Evolutionary conservation across 164 flowering plant genomes (phyloP), one percentile per base, ranked within the genome.

Genomic region (Vitis cinerea): DNA sequence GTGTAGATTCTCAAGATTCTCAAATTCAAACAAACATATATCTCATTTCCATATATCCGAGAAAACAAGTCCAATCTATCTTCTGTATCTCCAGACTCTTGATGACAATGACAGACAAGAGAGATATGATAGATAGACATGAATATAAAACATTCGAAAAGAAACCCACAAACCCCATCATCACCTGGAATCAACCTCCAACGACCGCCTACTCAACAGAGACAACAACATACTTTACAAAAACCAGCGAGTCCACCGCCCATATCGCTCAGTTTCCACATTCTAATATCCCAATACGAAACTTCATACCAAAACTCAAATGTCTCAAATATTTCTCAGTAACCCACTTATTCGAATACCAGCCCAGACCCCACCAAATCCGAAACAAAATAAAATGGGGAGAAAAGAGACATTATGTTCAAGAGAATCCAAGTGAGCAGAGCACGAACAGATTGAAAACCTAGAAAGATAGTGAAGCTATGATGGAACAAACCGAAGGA

Each of bases 161-260:
- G 44, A 31, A 31, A 31, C 44, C 44, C 44, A 4, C 4, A 4
- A 31, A 31, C 44, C 8, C 14, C 44, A 3, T 10, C 55, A 55
- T 65, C 56, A 81, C 86, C 84, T 81, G 74, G 84, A 83, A 76
- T 82, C 86, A 64, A 72, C 81, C 76, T 83, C 84, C 80, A 82
- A 81, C 12, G 77, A 66, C 59, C 84, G 84, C 75, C 63, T 76
- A 69, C 79, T 80, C 73, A 82, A 67, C 77, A 82, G 68, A 61
- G 83, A 76, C 76, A 81, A 73, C 83, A 83, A 80, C 80, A 83
- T 80, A 75, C 76, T 85, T 86, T 75, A 73, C 56, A 70, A 75
- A 65, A 31, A 71, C 27, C 59, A 29, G 61, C 66, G 73, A 70
- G 61, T 67, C 76, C 66, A 77, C 72, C 30, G 62, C 84, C 91